Evolutionary conservation across 139 green algal species (phyloP).

Genomic region (Ettlia oleoabundans): DNA sequence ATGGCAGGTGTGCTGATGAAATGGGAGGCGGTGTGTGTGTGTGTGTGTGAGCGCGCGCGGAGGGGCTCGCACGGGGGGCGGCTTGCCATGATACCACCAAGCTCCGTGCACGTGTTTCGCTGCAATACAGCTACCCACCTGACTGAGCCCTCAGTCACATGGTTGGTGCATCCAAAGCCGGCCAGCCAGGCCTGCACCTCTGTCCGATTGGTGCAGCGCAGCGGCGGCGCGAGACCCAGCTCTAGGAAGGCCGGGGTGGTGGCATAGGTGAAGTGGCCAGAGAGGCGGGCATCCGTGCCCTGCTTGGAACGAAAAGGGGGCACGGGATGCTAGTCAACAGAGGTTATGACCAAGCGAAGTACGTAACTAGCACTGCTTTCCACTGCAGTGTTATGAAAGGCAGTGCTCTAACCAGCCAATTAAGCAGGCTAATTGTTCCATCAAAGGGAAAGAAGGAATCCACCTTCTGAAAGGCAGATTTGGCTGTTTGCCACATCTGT

Average conservation of each 20-base stretch:
- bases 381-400: too few relatives aligned
- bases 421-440: neutral
- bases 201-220: conserved; percentile 60
- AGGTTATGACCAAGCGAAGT: too few relatives aligned
- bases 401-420: neutral
- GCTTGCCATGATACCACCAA: neutral
- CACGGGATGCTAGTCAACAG: too few relatives aligned
- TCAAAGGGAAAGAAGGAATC: neutral
- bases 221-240: conserved; percentile 21
- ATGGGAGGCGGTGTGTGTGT: neutral
- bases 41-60: neutral
- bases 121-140: neutral
- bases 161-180: neutral
- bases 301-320: too few relatives aligned
- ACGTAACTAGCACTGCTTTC: too few relatives aligned
- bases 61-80: neutral
- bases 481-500: too few relatives aligned
- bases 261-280: conserved; percentile 64
- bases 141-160: neutral
- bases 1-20: too few relatives aligned
- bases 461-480: too few relatives aligned
- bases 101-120: too few relatives aligned
- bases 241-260: conserved; percentile 42
- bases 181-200: conserved; percentile 59
- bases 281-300: conserved; percentile 56